Conservation (phyloP, 1,139 yeast species). For the Protomyces pachydermus region DNA sequence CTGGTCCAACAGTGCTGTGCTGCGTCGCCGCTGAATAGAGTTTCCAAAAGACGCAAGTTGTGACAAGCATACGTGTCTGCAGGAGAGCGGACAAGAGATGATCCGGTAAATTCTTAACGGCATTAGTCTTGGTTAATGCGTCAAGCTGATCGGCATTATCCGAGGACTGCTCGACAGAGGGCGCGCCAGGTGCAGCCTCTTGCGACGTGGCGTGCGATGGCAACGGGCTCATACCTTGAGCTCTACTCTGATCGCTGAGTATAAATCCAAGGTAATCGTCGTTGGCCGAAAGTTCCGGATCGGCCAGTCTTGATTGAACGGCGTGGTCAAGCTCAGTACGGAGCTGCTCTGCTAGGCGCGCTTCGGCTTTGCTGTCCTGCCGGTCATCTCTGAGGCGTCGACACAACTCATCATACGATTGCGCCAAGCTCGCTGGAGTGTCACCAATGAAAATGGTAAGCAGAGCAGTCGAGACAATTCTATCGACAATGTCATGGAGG, state of each 20-base stretch:
- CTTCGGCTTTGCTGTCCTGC: not conserved
- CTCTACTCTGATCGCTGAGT: not conserved
- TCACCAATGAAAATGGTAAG: not conserved
- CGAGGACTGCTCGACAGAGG: not conserved
- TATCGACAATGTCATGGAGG: not conserved
- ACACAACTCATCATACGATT: not conserved
- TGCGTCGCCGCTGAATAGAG: not conserved
- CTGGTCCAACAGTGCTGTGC: not conserved
- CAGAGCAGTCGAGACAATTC: not conserved
- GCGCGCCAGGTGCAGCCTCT: not conserved
- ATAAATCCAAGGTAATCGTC: not conserved
- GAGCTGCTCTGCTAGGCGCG: not conserved
- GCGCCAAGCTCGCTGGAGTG: not conserved
- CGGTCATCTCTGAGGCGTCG: not conserved
- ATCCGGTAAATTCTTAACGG: conserved; percentile 8
- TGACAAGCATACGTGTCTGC: conserved; percentile 17
- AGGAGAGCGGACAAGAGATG: not conserved
- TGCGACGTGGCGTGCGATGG: not conserved
- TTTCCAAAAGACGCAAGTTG: conserved; percentile 2
- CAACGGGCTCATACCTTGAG: not conserved
- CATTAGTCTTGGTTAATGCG: not conserved
- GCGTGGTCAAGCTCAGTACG: not conserved
- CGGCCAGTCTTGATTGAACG: not conserved
- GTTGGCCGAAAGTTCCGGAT: not conserved
- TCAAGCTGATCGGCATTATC: not conserved